These are phyloP conservation scores for Metarhizium anisopliae DNA, from an alignment of 2,329 filamentous ascomycete genomes.

Conservation along the genomic window DNA sequence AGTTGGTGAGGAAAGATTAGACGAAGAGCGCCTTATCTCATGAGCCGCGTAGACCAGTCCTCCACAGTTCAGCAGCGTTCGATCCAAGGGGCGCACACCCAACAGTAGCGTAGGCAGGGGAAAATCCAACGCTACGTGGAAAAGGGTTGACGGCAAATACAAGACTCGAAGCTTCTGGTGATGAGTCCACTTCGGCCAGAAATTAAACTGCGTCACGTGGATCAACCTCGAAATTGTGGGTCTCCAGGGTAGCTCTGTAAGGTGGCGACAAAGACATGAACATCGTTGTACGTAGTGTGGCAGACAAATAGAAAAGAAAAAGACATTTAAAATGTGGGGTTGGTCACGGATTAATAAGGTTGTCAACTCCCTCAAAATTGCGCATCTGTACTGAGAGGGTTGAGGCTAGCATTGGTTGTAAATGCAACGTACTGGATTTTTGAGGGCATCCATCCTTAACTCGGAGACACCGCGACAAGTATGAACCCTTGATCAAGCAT, in stretches of 20 bases:
- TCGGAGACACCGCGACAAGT: no score
- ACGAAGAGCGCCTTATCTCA: slow-evolving; percentile 21
- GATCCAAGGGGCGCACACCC: slow-evolving; percentile 3
- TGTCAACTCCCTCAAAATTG: background rate
- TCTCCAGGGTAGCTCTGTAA: slow-evolving; percentile 2
- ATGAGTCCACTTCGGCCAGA: slow-evolving; percentile 19
- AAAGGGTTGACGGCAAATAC: background rate
- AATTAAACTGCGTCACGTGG: slow-evolving; percentile 23
- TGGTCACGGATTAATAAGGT: background rate
- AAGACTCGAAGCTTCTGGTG: slow-evolving; percentile 14
- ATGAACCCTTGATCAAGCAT: no score
- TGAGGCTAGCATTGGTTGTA: background rate
- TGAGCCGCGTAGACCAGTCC: slow-evolving; percentile 18
- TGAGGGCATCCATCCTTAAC: no score
- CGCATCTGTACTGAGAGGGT: background rate
- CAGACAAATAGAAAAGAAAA: background rate
- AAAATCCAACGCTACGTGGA: slow-evolving; percentile 6
- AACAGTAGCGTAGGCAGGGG: slow-evolving; percentile 13
- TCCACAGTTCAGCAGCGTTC: slow-evolving; percentile 7
- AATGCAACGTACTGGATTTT: background rate
- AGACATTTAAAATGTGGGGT: background rate
- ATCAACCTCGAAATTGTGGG: slow-evolving; percentile 1
- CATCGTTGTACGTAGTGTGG: background rate
- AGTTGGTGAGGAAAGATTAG: slow-evolving; percentile 13
- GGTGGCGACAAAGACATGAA: background rate